These are phyloP conservation scores for Annona squamosa DNA, from an alignment of 164 flowering plant species.

Conservation along the genomic window DNA sequence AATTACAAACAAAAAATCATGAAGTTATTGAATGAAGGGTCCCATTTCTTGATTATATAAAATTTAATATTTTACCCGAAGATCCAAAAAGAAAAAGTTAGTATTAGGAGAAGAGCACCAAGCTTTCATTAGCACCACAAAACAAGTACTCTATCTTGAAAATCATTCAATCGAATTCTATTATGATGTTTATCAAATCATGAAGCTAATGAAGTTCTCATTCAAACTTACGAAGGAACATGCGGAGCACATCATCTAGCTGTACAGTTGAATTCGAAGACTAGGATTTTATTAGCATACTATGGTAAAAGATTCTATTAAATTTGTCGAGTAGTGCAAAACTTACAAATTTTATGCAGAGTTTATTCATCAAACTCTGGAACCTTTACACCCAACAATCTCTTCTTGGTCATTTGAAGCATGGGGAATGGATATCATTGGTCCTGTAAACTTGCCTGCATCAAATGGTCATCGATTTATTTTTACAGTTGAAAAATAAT, in stretches of 20 bases:
- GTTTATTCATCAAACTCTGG: not conserved
- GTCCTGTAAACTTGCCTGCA: not conserved
- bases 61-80: too few species aligned
- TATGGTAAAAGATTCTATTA: not conserved
- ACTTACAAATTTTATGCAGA: not conserved
- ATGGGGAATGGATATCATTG: not conserved
- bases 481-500: not conserved
- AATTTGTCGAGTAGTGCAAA: not conserved
- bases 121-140: not conserved
- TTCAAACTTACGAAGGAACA: too few species aligned
- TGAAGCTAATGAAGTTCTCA: too few species aligned
- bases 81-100: too few species aligned
- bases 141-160: too few species aligned
- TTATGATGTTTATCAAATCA: too few species aligned
- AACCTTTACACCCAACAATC: not conserved
- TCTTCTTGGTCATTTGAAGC: not conserved
- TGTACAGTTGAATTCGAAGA: too few species aligned
- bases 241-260: not conserved
- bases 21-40: too few species aligned
- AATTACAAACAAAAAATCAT: not conserved
- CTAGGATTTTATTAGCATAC: too few species aligned
- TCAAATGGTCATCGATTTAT: not conserved
- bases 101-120: not conserved
- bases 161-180: too few species aligned
- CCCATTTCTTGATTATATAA: too few species aligned